A percentile compares a stretch with the other conserved stretches of the same genome.
These are phyloP conservation scores for Xanthoconium purpureum DNA, from an alignment of 768 basidiomycete species.

Conservation along the genomic window DNA sequence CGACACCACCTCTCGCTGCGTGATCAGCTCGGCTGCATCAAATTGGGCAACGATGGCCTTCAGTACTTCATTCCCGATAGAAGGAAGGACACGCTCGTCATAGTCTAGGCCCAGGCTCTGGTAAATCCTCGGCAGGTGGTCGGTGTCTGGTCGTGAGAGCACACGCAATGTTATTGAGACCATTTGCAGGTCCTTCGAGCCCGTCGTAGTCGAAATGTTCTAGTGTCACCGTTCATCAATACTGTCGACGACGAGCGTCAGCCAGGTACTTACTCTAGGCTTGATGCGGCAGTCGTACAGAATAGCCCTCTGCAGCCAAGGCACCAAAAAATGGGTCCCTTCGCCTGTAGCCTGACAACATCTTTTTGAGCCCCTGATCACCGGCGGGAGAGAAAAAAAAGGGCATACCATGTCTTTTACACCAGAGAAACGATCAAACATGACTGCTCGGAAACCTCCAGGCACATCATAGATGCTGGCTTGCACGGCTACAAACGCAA, in stretches of 20 bases:
- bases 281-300: slow-evolving; percentile 97
- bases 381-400: neutral
- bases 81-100: slow-evolving; percentile 95
- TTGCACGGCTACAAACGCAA: slow-evolving; percentile 42
- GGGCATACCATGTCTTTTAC: slow-evolving; percentile 70
- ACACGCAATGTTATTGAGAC: slow-evolving; percentile 96
- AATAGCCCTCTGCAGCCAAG: slow-evolving; percentile 95
- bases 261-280: slow-evolving; percentile 63
- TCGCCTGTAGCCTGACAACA: slow-evolving; percentile 74
- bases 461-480: slow-evolving; percentile 74
- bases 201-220: slow-evolving; percentile 99
- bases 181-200: slow-evolving; percentile 99
- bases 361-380: neutral
- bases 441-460: slow-evolving; percentile 89
- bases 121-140: slow-evolving; percentile 90
- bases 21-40: slow-evolving; percentile 94
- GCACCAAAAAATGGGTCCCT: slow-evolving; percentile 94
- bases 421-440: slow-evolving; percentile 97
- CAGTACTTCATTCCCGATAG: slow-evolving; percentile 96
- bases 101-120: slow-evolving; percentile 94
- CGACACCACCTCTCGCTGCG: slow-evolving; percentile 95
- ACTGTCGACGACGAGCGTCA: neutral
- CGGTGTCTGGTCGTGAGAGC: slow-evolving; percentile 86
- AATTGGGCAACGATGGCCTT: slow-evolving; percentile 99
- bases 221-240: slow-evolving; percentile 30